A percentile compares a stretch with the other conserved stretches of the same genome.
phyloP scores from a whole-genome alignment of 768 basidiomycete genomes.

The Termitomyces sp. region DNA sequence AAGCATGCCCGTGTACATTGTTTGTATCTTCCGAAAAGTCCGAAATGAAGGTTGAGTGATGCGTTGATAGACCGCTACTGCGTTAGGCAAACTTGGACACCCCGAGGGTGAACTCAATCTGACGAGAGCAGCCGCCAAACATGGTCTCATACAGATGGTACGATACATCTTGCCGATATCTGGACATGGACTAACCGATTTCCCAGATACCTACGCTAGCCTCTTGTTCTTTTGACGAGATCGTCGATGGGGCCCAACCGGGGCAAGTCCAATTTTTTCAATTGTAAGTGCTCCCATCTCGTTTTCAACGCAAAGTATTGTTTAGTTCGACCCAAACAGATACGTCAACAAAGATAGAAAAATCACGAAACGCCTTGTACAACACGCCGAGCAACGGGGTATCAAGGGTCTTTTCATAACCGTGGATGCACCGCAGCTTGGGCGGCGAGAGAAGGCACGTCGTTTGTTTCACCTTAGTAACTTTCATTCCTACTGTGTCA shows the following conservation, averaged over 20 bases:
- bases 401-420: slow-evolving; percentile 96
- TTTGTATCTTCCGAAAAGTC: slow-evolving; percentile 24
- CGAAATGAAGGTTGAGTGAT: neutral
- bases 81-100: slow-evolving; percentile 91
- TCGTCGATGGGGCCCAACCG: slow-evolving; percentile 80
- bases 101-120: slow-evolving; percentile 92
- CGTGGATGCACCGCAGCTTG: slow-evolving; percentile 95
- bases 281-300: slow-evolving; percentile 45
- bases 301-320: neutral
- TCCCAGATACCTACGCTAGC: slow-evolving; percentile 89
- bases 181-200: neutral
- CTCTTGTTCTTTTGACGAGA: slow-evolving; percentile 94
- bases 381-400: slow-evolving; percentile 87
- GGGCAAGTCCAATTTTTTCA: slow-evolving; percentile 86
- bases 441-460: slow-evolving; percentile 77
- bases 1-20: slow-evolving; percentile 80
- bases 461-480: neutral
- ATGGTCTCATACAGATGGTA: slow-evolving; percentile 54
- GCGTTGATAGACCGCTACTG: slow-evolving; percentile 61
- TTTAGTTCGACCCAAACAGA: slow-evolving; percentile 27
- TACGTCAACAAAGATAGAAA: slow-evolving; percentile 91
- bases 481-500: neutral
- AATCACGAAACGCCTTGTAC: slow-evolving; percentile 81
- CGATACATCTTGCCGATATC: neutral
- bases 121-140: slow-evolving; percentile 84